phyloP scores from a whole-genome alignment of 306 rosid genomes.

The Prunus armeniaca region DNA sequence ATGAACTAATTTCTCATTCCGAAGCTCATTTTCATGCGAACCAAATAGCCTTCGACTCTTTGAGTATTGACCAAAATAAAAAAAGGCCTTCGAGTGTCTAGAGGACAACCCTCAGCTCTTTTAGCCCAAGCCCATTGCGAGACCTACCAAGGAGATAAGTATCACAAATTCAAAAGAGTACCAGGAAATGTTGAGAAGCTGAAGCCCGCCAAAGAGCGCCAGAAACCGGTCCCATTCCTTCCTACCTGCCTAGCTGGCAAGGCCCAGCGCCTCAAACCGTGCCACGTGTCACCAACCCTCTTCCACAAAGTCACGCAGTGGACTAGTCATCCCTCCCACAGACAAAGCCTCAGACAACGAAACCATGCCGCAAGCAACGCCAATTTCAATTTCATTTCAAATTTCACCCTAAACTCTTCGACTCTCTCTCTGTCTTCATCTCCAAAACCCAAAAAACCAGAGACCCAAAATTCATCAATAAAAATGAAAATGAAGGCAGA shows the following conservation, averaged over 20 bases:
- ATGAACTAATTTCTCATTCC: too few species aligned
- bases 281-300: neutral
- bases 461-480: neutral
- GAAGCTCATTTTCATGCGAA: too few species aligned
- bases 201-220: conserved; percentile 6
- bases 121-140: neutral
- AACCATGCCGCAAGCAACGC: neutral
- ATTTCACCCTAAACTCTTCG: too few species aligned
- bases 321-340: neutral
- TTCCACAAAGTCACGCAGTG: neutral
- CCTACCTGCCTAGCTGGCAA: neutral
- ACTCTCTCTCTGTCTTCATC: neutral
- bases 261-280: neutral
- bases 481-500: conserved; percentile 52
- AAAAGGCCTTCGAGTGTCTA: too few species aligned
- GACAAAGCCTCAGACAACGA: neutral
- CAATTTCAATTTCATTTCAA: neutral
- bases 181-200: neutral
- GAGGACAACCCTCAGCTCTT: too few species aligned
- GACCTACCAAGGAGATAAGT: neutral
- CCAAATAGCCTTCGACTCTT: too few species aligned
- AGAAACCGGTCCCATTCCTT: too few species aligned
- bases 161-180: neutral
- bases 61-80: too few species aligned
- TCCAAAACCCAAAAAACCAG: neutral